phyloP scores from a whole-genome alignment of 1,284 basidiomycete species.

The Apiotrichum gamsii region DNA sequence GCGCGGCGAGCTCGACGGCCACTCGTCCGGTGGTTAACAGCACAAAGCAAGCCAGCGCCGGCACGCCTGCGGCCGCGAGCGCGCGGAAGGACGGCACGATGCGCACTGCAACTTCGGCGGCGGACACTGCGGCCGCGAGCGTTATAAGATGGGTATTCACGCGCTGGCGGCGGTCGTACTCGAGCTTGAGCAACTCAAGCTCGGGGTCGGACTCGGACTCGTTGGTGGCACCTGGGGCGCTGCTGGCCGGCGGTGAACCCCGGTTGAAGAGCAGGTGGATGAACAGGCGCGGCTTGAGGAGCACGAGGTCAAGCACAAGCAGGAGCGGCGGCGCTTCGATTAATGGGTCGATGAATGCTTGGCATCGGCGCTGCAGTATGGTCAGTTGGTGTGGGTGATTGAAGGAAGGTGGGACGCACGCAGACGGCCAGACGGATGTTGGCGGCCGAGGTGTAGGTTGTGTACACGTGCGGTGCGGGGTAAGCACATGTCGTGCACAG shows the following conservation, averaged over 20 bases:
- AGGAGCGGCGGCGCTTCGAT: slow-evolving; percentile 78
- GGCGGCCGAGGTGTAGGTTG: slow-evolving; percentile 72
- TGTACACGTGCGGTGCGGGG: slow-evolving; percentile 66
- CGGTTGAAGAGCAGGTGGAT: slow-evolving; percentile 85
- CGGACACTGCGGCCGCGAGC: slow-evolving; percentile 19
- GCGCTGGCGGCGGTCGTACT: neutral
- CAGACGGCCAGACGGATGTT: slow-evolving; percentile 78
- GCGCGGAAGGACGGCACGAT: slow-evolving; percentile 1
- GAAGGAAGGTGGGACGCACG: slow-evolving; percentile 44
- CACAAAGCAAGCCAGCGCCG: neutral
- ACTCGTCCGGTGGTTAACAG: slow-evolving; percentile 3
- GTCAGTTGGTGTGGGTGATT: slow-evolving; percentile 4
- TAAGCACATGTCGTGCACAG: slow-evolving; percentile 73
- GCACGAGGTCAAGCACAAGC: slow-evolving; percentile 73
- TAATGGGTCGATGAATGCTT: slow-evolving; percentile 75
- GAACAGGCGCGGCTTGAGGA: slow-evolving; percentile 80
- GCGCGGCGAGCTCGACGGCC: slow-evolving; percentile 25
- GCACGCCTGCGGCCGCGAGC: too few relatives aligned
- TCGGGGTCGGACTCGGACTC: too few relatives aligned
- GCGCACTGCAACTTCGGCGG: slow-evolving; percentile 26
- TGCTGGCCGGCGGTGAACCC: slow-evolving; percentile 54
- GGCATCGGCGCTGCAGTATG: slow-evolving; percentile 54
- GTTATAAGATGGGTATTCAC: slow-evolving; percentile 8
- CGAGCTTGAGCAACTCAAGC: too few relatives aligned
- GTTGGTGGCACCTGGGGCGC: slow-evolving; percentile 6